These are phyloP conservation scores for Lasiodiplodia hormozganensis DNA, from an alignment of 2,329 filamentous ascomycete genomes.

Conservation along the genomic window DNA sequence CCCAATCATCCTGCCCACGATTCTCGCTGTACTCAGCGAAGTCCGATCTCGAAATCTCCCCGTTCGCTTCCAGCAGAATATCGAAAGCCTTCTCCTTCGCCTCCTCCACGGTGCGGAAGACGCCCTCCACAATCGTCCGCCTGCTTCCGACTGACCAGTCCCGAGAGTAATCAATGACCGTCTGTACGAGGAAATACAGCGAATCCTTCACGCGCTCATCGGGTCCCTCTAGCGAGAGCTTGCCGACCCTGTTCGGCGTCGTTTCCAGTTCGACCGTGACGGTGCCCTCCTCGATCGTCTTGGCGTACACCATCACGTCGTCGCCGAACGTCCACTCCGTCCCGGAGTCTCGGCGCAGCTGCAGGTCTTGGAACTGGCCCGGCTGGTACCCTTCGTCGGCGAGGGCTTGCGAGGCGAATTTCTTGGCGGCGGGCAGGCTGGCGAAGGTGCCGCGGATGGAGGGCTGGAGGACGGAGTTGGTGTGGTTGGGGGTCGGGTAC, in stretches of 20 bases:
- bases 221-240: not conserved
- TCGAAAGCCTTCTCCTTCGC: constrained; percentile 22
- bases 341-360: not conserved
- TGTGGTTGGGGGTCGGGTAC: not conserved
- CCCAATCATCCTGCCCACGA: constrained; percentile 1
- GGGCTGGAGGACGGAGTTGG: not conserved
- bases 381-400: constrained; percentile 7
- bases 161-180: constrained; percentile 28
- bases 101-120: constrained; percentile 29
- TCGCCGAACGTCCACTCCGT: constrained; percentile 4
- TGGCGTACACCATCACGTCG: constrained; percentile 29
- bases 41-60: constrained; percentile 25
- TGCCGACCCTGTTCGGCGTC: constrained; percentile 23
- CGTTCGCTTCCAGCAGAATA: constrained; percentile 30
- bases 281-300: constrained; percentile 29
- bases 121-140: constrained; percentile 28
- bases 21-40: not conserved
- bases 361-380: not conserved
- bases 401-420: not conserved
- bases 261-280: constrained; percentile 19
- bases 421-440: not conserved
- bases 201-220: constrained; percentile 30
- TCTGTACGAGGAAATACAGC: not conserved
- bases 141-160: constrained; percentile 30
- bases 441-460: not conserved